A percentile compares a stretch with the other conserved stretches of the same genome.
These are phyloP conservation scores for Botrytis cinerea DNA, from an alignment of 2,329 filamentous ascomycete genomes.

Conservation along the genomic window DNA sequence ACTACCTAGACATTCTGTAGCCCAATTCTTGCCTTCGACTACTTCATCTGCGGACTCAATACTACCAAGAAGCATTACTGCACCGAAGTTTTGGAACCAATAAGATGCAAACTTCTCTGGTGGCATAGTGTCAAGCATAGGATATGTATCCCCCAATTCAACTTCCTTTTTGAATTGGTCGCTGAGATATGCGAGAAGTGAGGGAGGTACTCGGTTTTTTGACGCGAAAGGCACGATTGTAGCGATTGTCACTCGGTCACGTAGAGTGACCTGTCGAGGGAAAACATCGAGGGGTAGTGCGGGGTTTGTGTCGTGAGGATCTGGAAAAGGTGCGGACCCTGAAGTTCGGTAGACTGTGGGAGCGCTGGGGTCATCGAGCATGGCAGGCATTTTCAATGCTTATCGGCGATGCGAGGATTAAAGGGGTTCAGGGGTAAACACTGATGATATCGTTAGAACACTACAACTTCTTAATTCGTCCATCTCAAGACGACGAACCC, in stretches of 20 bases:
- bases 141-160: slow-evolving; percentile 72
- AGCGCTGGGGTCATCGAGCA: slow-evolving; percentile 61
- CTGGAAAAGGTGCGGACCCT: slow-evolving; percentile 54
- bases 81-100: slow-evolving; percentile 74
- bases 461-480: background rate
- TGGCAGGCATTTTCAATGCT: slow-evolving; percentile 54
- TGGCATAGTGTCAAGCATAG: slow-evolving; percentile 64
- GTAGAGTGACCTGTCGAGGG: slow-evolving; percentile 63
- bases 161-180: slow-evolving; percentile 71
- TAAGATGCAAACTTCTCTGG: slow-evolving; percentile 64
- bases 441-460: slow-evolving; percentile 15
- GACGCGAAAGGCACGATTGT: slow-evolving; percentile 69
- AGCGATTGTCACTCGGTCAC: slow-evolving; percentile 66
- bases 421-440: slow-evolving; percentile 14
- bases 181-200: slow-evolving; percentile 63
- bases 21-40: slow-evolving; percentile 59
- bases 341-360: slow-evolving; percentile 57
- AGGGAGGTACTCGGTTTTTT: slow-evolving; percentile 59
- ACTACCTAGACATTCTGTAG: slow-evolving; percentile 65
- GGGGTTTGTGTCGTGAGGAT: slow-evolving; percentile 53
- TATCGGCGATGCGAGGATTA: slow-evolving; percentile 15
- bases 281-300: slow-evolving; percentile 48
- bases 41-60: slow-evolving; percentile 56
- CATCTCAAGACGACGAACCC: background rate
- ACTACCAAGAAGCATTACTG: slow-evolving; percentile 69